A percentile compares a stretch with the other conserved stretches of the same genome.
phyloP scores from a whole-genome alignment of 371 early-diverging fungal genomes.

The Mucor mucedo region DNA sequence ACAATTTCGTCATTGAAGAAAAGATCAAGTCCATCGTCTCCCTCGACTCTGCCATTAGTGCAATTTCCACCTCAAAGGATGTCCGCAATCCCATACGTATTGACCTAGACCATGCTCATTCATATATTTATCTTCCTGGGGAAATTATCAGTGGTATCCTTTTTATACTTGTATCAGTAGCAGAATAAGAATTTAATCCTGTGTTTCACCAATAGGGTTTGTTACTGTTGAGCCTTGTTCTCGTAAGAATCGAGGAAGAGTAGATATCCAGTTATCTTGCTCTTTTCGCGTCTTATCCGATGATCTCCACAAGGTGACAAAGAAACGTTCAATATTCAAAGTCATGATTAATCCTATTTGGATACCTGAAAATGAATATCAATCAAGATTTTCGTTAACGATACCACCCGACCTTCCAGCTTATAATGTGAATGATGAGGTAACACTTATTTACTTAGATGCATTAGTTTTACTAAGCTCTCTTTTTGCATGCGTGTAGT shows the following conservation, averaged over 20 bases:
- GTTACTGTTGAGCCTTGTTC: background rate
- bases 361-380: slow-evolving; percentile 9
- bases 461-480: no score
- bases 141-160: slow-evolving; percentile 22
- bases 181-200: no score
- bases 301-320: no score
- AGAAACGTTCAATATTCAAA: slow-evolving; percentile 28
- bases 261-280: slow-evolving; percentile 29
- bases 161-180: no score
- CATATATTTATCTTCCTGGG: slow-evolving; percentile 27
- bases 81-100: slow-evolving; percentile 14
- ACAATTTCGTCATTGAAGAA: slow-evolving; percentile 13
- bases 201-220: background rate
- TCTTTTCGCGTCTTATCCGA: slow-evolving; percentile 12
- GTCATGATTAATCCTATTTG: slow-evolving; percentile 14
- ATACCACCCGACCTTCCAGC: slow-evolving; percentile 33
- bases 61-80: background rate
- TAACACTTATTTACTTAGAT: background rate
- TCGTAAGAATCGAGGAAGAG: background rate
- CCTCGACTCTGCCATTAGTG: slow-evolving; percentile 4
- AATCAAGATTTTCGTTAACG: slow-evolving; percentile 19
- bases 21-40: background rate
- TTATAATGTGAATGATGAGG: slow-evolving; percentile 28
- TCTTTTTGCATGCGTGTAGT: slow-evolving; percentile 10
- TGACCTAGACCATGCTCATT: slow-evolving; percentile 14